Base-by-base conservation (phyloP, 2,329 filamentous ascomycete species). In the Diaporthe eres region DNA sequence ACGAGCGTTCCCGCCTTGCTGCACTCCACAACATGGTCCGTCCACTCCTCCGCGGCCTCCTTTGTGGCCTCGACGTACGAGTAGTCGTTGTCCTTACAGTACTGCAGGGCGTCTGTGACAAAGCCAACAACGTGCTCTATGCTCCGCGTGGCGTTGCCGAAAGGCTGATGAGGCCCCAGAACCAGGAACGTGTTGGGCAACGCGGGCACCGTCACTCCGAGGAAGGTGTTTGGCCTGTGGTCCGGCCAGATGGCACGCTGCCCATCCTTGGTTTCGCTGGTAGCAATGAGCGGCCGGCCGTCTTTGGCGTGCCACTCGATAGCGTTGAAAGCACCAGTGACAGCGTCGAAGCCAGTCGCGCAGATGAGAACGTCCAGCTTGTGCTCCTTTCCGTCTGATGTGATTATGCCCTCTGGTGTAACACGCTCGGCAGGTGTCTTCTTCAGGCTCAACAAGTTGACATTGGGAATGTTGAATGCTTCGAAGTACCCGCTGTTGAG, bases 401-500 rank as follows among this genome's bases (percentile, higher is more conserved):
- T 81, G 28, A 72, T 78, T 17, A 85, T 80, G 0, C 83, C 82
- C 3, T 78, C 79, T 44, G 79, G 76, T 2, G 79, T 83, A 51
- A 84, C 75, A 13, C 78, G 75, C 6, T 67, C 74, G 22, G 83
- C 75, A 2, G 72, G 71, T 15, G 73, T 76, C 34, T 71, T n/a
- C n/a, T n/a, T n/a, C n/a, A n/a, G n/a, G n/a, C n/a, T n/a, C n/a
- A n/a, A n/a, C n/a, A n/a, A n/a, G n/a, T n/a, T n/a, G n/a, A n/a
- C n/a, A n/a, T n/a, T n/a, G n/a, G n/a, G n/a, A n/a, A n/a, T n/a
- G n/a, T n/a, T n/a, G n/a, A 88, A 80, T 8, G 83, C 83, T 74
- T 87, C 85, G 55, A 87, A 80, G 78, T 86, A 87, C 13, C 85
- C 84, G 71, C 84, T 82, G 5, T 85, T 85, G 1, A 86, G 86